phyloP scores from a whole-genome alignment of 768 basidiomycete genomes.

The Boletus coccyginus region DNA sequence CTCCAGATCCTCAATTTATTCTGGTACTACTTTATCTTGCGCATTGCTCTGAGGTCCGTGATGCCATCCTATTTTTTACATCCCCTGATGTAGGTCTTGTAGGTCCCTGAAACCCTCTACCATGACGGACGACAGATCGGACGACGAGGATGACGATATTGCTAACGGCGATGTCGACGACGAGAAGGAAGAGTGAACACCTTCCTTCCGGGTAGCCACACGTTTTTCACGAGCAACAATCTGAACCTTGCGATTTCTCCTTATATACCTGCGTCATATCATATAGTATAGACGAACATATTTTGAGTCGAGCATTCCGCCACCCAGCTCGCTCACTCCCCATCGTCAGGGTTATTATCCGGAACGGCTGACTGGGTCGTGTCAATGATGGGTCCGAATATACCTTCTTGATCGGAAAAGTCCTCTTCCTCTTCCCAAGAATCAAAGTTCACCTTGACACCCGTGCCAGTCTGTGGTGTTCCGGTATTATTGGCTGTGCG shows the following conservation, averaged over 20 bases:
- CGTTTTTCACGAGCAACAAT: conserved; percentile 1
- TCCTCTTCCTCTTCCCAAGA: conserved; percentile 57
- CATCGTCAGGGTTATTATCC: conserved; percentile 3
- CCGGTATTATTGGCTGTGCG: conserved; percentile 35
- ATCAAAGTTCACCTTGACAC: conserved; percentile 55
- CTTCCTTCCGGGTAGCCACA: not conserved
- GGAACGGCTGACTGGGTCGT: conserved; percentile 1
- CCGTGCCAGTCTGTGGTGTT: conserved; percentile 23
- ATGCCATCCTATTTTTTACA: not conserved
- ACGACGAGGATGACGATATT: conserved; percentile 62
- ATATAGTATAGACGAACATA: conserved; percentile 3
- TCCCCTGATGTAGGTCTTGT: conserved; percentile 6
- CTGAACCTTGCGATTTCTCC: conserved; percentile 1
- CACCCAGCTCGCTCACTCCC: not conserved
- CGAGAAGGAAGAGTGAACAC: conserved; percentile 31
- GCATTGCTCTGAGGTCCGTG: conserved; percentile 70
- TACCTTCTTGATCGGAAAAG: conserved; percentile 44
- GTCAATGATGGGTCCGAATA: conserved; percentile 26
- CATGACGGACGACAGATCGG: conserved; percentile 75
- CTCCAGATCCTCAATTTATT: conserved; percentile 87
- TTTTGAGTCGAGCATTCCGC: not conserved
- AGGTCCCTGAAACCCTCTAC: conserved; percentile 52
- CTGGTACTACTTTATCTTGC: conserved; percentile 86
- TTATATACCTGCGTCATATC: conserved; percentile 6
- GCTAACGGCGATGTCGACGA: conserved; percentile 27